These are phyloP conservation scores for Cladosporium phlei DNA, from an alignment of 2,329 filamentous ascomycete species.

Conservation along the genomic window DNA sequence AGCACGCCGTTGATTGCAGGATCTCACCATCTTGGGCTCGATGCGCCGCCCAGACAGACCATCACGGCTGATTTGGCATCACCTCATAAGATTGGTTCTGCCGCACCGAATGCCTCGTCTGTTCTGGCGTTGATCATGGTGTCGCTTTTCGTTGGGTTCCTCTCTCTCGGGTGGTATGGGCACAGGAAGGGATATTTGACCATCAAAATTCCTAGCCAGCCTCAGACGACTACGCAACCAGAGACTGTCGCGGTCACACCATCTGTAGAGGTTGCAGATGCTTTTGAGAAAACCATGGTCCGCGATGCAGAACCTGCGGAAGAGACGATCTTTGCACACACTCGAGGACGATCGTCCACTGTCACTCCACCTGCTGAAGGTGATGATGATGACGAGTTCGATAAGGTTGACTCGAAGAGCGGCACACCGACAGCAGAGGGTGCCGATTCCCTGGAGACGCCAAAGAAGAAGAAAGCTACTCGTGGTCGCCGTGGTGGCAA, in stretches of 20 bases:
- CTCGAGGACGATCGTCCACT: neutral
- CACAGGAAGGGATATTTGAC: constrained; percentile 7
- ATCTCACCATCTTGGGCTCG: constrained; percentile 19
- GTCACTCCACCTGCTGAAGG: neutral
- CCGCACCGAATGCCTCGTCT: neutral
- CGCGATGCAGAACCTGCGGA: constrained; percentile 32
- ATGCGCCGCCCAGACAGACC: constrained; percentile 15
- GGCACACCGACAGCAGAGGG: constrained; percentile 19
- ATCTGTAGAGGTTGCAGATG: constrained; percentile 1
- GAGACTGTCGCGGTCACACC: constrained; percentile 8
- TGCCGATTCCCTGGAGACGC: constrained; percentile 27
- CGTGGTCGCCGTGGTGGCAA: constrained; percentile 45
- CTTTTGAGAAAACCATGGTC: constrained; percentile 18
- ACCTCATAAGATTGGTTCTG: neutral
- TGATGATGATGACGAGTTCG: constrained; percentile 16
- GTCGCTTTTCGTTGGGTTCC: neutral
- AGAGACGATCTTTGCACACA: constrained; percentile 27
- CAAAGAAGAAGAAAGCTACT: constrained; percentile 48
- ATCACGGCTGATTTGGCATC: constrained; percentile 6
- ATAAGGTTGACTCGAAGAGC: constrained; percentile 14
- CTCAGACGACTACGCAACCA: neutral
- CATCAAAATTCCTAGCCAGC: constrained; percentile 5
- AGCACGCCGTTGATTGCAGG: constrained; percentile 18
- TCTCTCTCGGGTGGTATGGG: constrained; percentile 7
- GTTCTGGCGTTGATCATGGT: constrained; percentile 8